Base-by-base conservation (phyloP, 2,329 filamentous ascomycete species). In the Colletotrichum tamarilloi region DNA sequence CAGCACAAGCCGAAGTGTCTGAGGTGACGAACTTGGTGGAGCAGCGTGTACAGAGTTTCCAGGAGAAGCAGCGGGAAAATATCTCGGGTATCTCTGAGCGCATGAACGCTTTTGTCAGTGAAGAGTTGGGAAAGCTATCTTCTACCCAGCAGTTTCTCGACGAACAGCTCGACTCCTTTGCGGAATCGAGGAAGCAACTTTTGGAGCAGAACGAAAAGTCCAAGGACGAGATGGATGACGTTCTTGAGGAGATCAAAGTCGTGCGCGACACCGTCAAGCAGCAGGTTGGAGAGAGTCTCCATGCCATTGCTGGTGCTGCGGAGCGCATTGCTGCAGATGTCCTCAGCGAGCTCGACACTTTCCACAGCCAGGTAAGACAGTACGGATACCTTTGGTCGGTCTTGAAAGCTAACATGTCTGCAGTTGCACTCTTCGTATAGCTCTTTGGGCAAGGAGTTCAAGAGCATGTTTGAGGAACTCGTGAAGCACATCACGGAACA, bases 291-390 rank as follows among this genome's bases (percentile, higher is more conserved):
- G 92, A 95, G 79, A 96, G 95, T 9, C 86, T 98, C 56, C 92
- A 94, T 78, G 92, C 94, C 30, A 91, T 98, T 26, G 95, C 95
- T 2, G 89, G 89, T 12, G 95, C 95, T 11, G 95, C 96, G 1
- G 94, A 96, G 82, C 92, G 93, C 68, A 98, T 98, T 75, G 95
- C 95, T 0, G 93, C 92, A 14, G 96, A 97, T 77, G 95, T 98
- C 60, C 90, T 98, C 72, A 92, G 90, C 72, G 96, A 98, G 82
- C 89, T 99, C 73, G 90, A 91, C 38, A 88, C 89, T n/a, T 97
- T 98, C 78, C 95, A 98, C 81, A 90, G 87, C 62, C 92, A 85
- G 74, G 82, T 84, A 92, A 81, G 87, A 22, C 1, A 30, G 87
- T 1, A 52, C 5, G 9, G 9, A 7, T 2, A 1, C 1, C 0